Evolutionary conservation across 2,329 filamentous ascomycete species (phyloP).

Genomic region (Lachnellula hyalina): DNA sequence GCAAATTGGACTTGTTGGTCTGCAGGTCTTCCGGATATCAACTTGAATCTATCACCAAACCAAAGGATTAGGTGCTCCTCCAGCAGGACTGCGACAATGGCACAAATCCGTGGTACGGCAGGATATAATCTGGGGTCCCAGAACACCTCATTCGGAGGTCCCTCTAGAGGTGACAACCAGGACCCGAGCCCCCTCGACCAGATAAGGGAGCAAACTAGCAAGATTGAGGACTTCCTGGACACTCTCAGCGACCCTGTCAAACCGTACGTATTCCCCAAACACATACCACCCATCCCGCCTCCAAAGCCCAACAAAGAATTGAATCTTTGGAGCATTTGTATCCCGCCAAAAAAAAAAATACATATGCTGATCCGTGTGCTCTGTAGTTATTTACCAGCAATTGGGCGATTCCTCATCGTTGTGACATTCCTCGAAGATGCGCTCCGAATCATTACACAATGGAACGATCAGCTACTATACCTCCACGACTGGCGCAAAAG

Average conservation of each 20-base stretch:
- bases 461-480: constrained; percentile 90
- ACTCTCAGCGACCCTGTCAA: constrained; percentile 84
- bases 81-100: constrained; percentile 39
- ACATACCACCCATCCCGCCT: constrained; percentile 3
- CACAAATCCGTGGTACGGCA: constrained; percentile 53
- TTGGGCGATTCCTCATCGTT: constrained; percentile 95
- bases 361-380: constrained; percentile 16
- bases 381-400: constrained; percentile 79
- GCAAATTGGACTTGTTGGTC: constrained; percentile 2
- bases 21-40: constrained; percentile 4
- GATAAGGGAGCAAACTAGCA: constrained; percentile 92
- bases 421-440: constrained; percentile 98
- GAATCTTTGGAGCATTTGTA: background rate
- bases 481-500: constrained; percentile 88
- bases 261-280: constrained; percentile 62
- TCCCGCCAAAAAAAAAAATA: background rate
- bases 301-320: background rate
- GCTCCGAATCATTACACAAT: constrained; percentile 94
- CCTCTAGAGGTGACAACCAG: constrained; percentile 28
- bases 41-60: constrained; percentile 5
- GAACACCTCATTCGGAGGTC: constrained; percentile 32
- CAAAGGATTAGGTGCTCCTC: constrained; percentile 21
- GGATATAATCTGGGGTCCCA: constrained; percentile 36
- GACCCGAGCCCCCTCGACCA: constrained; percentile 60
- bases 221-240: constrained; percentile 93